Conservation (phyloP, 371 early-diverging fungal genomes). For the Rozella allomycis region DNA sequence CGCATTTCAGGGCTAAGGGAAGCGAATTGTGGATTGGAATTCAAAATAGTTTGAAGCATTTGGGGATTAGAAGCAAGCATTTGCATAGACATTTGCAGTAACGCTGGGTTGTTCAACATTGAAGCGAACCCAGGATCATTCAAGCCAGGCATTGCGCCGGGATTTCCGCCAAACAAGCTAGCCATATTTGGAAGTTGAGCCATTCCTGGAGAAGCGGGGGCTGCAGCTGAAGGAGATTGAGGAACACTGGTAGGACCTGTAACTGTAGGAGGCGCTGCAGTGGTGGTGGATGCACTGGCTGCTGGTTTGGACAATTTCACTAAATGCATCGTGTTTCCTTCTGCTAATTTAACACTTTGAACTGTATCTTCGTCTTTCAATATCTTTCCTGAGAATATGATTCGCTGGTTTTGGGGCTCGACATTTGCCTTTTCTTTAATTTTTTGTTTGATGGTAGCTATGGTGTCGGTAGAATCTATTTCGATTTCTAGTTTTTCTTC, state of each 20-base stretch:
- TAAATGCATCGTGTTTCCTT: constrained; percentile 13
- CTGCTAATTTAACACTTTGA: constrained; percentile 45
- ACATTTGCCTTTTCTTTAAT: too few relatives aligned
- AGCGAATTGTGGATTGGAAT: constrained; percentile 54
- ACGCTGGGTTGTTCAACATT: constrained; percentile 63
- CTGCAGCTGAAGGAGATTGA: too few relatives aligned
- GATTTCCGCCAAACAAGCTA: too few relatives aligned
- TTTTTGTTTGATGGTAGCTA: too few relatives aligned
- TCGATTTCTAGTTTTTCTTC: too few relatives aligned
- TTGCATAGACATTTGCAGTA: constrained; percentile 51
- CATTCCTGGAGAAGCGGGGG: too few relatives aligned
- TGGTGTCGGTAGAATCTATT: too few relatives aligned
- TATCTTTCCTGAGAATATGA: constrained; percentile 82
- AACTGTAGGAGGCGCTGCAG: background rate
- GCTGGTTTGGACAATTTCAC: constrained; percentile 1
- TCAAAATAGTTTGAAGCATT: constrained; percentile 54
- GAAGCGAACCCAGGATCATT: too few relatives aligned
- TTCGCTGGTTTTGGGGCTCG: too few relatives aligned
- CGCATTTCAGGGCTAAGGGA: constrained; percentile 66
- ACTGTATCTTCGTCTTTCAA: constrained; percentile 74
- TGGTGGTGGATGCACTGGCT: background rate
- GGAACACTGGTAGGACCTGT: background rate
- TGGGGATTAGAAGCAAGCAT: constrained; percentile 53
- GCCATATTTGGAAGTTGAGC: too few relatives aligned
- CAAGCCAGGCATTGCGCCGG: too few relatives aligned